Base-by-base conservation (phyloP, 345 rosid species). In the Eucalyptus fibrosa region DNA sequence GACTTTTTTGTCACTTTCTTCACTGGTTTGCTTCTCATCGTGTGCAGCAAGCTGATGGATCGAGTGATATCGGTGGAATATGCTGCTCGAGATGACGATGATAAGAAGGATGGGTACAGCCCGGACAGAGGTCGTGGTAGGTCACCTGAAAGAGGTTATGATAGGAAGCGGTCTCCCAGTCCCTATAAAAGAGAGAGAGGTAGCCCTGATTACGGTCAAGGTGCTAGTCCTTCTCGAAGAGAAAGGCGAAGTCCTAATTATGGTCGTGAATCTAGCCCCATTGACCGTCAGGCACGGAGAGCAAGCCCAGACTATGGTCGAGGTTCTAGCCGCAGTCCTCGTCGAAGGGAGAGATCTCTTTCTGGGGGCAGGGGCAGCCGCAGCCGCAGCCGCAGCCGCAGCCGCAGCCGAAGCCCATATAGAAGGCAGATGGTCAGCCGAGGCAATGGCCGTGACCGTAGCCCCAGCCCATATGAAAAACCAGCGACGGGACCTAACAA, bases 41-140 rank as follows among this genome's bases (percentile, higher is more conserved):
- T 77, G 50, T 91, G 92, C 97, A 97, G 99, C 94, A 97, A 97
- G 95, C 92, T 97, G 94, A 91, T 93, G 94, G 98, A 97, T 87
- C 94, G 96, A 82, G 97, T 96, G 86, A 97, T 97, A 90, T 96
- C 98, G 8, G 99, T 97, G 88, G 99, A 97, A 93, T 97, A 95
- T 95, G 99, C 99, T 3, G 94, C 90, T 87, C 96, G 98, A 86
- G 99, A 97, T 94, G 99, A 96, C 86, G 99, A 95, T 92, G 98
- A 96, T 3, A 93, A 93, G 87, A 94, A 86, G 88, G 94, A 92
- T 86, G 98, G 97, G 24, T 85, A 94, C 77, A 96, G 97, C 90
- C 97, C 99, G 81, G 99, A 95, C 15, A 93, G 97, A 91, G 91
- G 86, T 34, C 97, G 95, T 89, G 96, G 93, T 83, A 95, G 98